Conservation (phyloP, 768 basidiomycete species). For the Boletellus ananiceps region DNA sequence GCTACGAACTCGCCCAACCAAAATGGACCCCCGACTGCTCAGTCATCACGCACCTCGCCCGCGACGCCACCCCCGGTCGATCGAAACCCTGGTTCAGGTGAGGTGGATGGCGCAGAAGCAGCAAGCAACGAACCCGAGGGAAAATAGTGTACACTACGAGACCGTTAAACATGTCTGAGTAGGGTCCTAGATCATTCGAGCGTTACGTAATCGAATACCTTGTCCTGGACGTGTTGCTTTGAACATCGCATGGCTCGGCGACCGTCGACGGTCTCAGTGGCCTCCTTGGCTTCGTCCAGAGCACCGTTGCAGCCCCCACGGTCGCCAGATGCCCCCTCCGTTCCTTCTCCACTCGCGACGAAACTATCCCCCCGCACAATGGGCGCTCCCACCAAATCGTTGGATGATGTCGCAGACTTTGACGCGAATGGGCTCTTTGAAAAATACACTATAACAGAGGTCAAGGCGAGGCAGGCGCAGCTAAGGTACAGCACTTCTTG, state of each 20-base stretch:
- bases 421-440: slow-evolving; percentile 75
- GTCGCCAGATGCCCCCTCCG: slow-evolving; percentile 3
- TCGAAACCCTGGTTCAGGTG: slow-evolving; percentile 19
- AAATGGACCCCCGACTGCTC: slow-evolving; percentile 27
- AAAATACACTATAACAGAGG: slow-evolving; percentile 65
- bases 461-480: slow-evolving; percentile 61
- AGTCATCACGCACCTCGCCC: slow-evolving; percentile 25
- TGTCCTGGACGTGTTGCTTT: not conserved
- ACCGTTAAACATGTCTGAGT: slow-evolving; percentile 6
- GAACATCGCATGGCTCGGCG: slow-evolving; percentile 36
- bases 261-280: slow-evolving; percentile 33
- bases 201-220: slow-evolving; percentile 21
- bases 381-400: slow-evolving; percentile 12
- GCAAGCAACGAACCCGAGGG: slow-evolving; percentile 17
- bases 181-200: not conserved
- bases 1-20: slow-evolving; percentile 28
- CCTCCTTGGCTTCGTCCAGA: slow-evolving; percentile 23
- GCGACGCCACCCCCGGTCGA: slow-evolving; percentile 33
- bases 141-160: slow-evolving; percentile 17
- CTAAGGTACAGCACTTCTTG: slow-evolving; percentile 46
- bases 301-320: slow-evolving; percentile 7
- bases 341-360: slow-evolving; percentile 4
- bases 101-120: slow-evolving; percentile 17
- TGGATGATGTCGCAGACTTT: slow-evolving; percentile 27
- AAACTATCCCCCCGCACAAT: slow-evolving; percentile 4